Evolutionary conservation across 345 rosid genomes (phyloP).

Genomic region (Acer negundo): DNA sequence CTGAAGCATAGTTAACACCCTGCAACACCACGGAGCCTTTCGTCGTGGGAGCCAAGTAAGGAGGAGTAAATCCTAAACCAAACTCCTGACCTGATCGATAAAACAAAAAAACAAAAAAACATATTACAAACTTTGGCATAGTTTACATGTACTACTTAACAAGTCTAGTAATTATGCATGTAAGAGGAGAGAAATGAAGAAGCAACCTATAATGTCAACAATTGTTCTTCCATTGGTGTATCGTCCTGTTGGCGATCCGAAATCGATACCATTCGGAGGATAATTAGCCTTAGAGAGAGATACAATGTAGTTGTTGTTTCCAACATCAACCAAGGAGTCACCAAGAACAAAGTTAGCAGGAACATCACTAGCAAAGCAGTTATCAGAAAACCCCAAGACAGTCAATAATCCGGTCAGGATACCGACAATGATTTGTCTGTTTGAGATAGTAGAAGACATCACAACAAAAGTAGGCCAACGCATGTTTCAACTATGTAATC

Average conservation of each 20-base stretch:
- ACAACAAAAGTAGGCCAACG: background rate
- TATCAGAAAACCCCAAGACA: slow-evolving; percentile 15
- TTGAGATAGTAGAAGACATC: slow-evolving; percentile 17
- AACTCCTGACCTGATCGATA: slow-evolving; percentile 54
- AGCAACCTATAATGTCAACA: slow-evolving; percentile 65
- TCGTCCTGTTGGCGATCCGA: slow-evolving; percentile 72
- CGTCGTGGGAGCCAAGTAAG: slow-evolving; percentile 76
- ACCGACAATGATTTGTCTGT: background rate
- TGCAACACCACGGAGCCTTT: slow-evolving; percentile 43
- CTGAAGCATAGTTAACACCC: slow-evolving; percentile 87
- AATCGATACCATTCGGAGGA: slow-evolving; percentile 73
- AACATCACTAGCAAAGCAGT: slow-evolving; percentile 25
- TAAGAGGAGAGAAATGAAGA: background rate
- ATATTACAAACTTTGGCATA: background rate
- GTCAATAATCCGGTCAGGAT: background rate
- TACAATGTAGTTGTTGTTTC: slow-evolving; percentile 73
- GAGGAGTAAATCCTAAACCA: slow-evolving; percentile 54
- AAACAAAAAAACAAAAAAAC: background rate
- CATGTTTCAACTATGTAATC: background rate
- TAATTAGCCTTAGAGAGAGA: slow-evolving; percentile 68
- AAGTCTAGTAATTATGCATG: background rate
- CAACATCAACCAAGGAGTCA: slow-evolving; percentile 75
- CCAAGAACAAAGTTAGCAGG: slow-evolving; percentile 72
- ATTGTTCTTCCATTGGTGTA: slow-evolving; percentile 83
- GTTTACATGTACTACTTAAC: too few species aligned